A percentile compares a stretch with the other conserved stretches of the same genome.
phyloP scores from a whole-genome alignment of 495 filamentous ascomycete species.

The Aspergillus kassunensis region DNA sequence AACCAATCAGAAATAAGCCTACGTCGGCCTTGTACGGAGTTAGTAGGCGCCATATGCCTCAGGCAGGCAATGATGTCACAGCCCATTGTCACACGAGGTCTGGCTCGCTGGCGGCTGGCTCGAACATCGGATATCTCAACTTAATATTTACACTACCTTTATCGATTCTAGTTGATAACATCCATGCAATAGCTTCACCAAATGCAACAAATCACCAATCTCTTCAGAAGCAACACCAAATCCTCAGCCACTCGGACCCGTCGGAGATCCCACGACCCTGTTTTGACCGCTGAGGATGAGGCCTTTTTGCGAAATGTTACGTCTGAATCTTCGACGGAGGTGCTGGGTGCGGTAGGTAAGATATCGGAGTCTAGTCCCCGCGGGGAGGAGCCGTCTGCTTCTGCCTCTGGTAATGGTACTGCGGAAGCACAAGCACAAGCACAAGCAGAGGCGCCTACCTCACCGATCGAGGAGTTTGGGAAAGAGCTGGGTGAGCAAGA shows the following conservation, averaged over 20 bases:
- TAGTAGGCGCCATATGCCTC: too few relatives aligned
- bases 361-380: neutral
- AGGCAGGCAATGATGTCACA: too few relatives aligned
- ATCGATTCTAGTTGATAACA: neutral
- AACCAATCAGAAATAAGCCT: too few relatives aligned
- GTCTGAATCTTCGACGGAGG: constrained; percentile 20
- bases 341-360: too few relatives aligned
- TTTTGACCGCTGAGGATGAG: constrained; percentile 54
- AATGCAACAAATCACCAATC: constrained; percentile 44
- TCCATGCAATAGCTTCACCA: constrained; percentile 5
- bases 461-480: constrained; percentile 36
- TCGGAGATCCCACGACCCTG: constrained; percentile 39
- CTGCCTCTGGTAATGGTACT: neutral
- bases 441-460: constrained; percentile 27
- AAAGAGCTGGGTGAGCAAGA: constrained; percentile 36
- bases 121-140: too few relatives aligned
- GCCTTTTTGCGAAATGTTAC: constrained; percentile 50
- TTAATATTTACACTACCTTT: neutral
- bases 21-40: too few relatives aligned
- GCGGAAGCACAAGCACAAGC: too few relatives aligned
- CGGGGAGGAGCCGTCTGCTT: neutral
- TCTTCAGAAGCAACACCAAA: constrained; percentile 31
- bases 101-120: too few relatives aligned
- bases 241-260: constrained; percentile 13
- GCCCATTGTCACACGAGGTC: too few relatives aligned